phyloP scores from a whole-genome alignment of 2,329 filamentous ascomycete species.

The Monilinia polystroma region DNA sequence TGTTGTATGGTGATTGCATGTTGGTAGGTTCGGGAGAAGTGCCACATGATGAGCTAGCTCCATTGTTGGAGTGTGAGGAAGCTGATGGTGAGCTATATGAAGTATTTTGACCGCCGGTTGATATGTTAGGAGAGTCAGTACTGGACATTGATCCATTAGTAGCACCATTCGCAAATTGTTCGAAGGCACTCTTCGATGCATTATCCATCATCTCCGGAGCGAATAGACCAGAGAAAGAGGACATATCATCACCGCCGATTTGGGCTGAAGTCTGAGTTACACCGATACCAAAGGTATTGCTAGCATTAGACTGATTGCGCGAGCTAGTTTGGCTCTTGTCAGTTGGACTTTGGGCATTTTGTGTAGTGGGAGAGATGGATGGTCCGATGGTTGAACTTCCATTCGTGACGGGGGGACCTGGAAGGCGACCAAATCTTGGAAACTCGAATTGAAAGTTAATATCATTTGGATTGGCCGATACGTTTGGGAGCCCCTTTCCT shows the following conservation, averaged over 20 bases:
- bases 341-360: conserved; percentile 30
- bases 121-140: conserved; percentile 36
- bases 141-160: conserved; percentile 48
- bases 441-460: conserved; percentile 95
- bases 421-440: conserved; percentile 82
- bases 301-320: conserved; percentile 35
- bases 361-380: conserved; percentile 31
- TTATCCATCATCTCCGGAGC: conserved; percentile 54
- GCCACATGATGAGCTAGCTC: conserved; percentile 65
- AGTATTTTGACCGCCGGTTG: conserved; percentile 46
- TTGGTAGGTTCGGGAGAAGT: conserved; percentile 75
- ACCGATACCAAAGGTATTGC: conserved; percentile 41
- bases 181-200: conserved; percentile 44
- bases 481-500: conserved; percentile 50
- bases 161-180: conserved; percentile 45
- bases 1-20: conserved; percentile 66
- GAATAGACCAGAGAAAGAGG: conserved; percentile 59
- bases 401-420: conserved; percentile 43
- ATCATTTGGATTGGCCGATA: conserved; percentile 59
- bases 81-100: conserved; percentile 64
- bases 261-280: conserved; percentile 32
- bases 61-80: conserved; percentile 60
- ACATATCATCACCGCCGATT: conserved; percentile 44
- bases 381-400: conserved; percentile 27
- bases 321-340: conserved; percentile 34